phyloP scores from a whole-genome alignment of 768 basidiomycete species.

The Kwoniella heveanensis region DNA sequence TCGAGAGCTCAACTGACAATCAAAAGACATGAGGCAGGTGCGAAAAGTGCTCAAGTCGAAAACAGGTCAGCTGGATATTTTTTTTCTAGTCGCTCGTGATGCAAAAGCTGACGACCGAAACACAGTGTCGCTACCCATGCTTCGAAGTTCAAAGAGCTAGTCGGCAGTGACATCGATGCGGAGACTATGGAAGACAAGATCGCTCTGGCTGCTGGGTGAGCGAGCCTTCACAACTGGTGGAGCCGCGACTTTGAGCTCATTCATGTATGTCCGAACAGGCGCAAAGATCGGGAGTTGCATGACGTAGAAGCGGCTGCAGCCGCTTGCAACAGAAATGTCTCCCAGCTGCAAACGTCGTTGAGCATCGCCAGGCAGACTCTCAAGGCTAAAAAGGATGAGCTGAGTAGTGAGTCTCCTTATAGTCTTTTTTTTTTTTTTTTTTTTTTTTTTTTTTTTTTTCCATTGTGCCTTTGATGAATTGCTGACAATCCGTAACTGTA shows the following conservation, averaged over 20 bases:
- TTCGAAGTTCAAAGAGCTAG: constrained; percentile 66
- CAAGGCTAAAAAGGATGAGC: constrained; percentile 65
- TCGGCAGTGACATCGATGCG: constrained; percentile 64
- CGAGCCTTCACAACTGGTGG: too few species aligned
- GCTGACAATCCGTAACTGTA: background rate
- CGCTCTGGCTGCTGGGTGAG: constrained; percentile 62
- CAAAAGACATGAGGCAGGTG: constrained; percentile 68
- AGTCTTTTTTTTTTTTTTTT: too few species aligned
- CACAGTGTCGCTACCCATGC: constrained; percentile 67
- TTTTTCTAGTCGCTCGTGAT: too few species aligned
- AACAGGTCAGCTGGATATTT: constrained; percentile 64
- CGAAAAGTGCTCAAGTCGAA: constrained; percentile 68
- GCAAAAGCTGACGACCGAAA: constrained; percentile 2
- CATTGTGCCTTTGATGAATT: background rate
- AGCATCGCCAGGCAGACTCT: constrained; percentile 66
- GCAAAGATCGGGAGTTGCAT: constrained; percentile 67
- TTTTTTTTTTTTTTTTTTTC: too few species aligned
- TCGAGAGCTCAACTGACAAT: constrained; percentile 75
- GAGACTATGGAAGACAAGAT: constrained; percentile 76
- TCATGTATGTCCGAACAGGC: constrained; percentile 62
- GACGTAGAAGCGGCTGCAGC: constrained; percentile 60
- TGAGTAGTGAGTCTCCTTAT: constrained; percentile 63
- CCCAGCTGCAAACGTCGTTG: constrained; percentile 67
- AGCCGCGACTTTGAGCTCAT: too few species aligned
- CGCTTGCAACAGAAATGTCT: constrained; percentile 63